phyloP scores from a whole-genome alignment of 2,329 filamentous ascomycete species.

The Paecilomyces dactylethromorphus region DNA sequence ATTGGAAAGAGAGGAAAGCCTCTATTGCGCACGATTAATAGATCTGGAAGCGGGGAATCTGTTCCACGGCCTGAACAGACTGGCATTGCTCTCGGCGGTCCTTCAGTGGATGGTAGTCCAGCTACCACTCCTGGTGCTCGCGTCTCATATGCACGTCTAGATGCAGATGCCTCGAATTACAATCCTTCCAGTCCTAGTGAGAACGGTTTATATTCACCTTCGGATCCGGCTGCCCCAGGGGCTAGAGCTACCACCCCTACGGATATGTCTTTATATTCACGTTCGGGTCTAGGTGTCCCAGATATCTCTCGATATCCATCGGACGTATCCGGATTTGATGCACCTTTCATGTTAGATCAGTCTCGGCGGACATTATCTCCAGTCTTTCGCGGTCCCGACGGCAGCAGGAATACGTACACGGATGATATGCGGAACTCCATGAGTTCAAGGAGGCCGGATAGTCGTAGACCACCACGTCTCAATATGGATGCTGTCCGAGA shows the following conservation, averaged over 20 bases:
- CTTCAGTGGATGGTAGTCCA: slow-evolving; percentile 19
- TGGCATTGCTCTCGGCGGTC: slow-evolving; percentile 1
- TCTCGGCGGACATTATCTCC: slow-evolving; percentile 10
- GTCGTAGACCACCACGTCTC: slow-evolving; percentile 59
- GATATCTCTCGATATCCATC: neutral
- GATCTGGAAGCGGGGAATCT: slow-evolving; percentile 3
- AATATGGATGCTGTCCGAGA: slow-evolving; percentile 76
- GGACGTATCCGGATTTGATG: neutral
- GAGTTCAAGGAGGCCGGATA: slow-evolving; percentile 31
- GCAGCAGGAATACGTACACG: neutral
- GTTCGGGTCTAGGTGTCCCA: neutral
- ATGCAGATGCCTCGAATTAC: neutral
- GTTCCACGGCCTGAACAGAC: neutral
- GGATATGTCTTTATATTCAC: neutral
- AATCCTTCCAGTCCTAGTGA: neutral
- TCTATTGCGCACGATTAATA: slow-evolving; percentile 23
- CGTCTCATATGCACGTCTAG: neutral
- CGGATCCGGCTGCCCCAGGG: neutral
- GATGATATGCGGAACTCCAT: slow-evolving; percentile 10
- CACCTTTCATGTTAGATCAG: neutral
- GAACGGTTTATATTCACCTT: neutral
- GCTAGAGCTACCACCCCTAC: neutral
- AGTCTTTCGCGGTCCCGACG: slow-evolving; percentile 17
- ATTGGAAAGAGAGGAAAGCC: slow-evolving; percentile 22
- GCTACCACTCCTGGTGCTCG: neutral